Percentiles rank a stretch among this genome's conserved stretches.
Evolutionary conservation across 2,329 filamentous ascomycete species (phyloP).

Genomic region (Ophiostoma sp.): DNA sequence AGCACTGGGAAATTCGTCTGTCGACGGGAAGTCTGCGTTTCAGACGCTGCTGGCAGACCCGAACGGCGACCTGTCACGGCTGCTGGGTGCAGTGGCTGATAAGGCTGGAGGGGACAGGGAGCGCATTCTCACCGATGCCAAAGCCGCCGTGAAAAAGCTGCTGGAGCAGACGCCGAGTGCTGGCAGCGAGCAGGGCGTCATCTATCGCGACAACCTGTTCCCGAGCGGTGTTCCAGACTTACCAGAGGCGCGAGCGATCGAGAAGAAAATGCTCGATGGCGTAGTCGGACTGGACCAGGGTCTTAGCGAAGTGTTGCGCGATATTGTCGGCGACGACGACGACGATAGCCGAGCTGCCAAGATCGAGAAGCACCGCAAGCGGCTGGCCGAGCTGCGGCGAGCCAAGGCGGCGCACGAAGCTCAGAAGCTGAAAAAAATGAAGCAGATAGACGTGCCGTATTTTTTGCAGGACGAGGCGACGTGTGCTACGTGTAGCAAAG

Average conservation of each 20-base stretch:
- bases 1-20: slow-evolving; percentile 27
- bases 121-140: slow-evolving; percentile 16
- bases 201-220: slow-evolving; percentile 26
- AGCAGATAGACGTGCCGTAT: slow-evolving; percentile 24
- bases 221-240: slow-evolving; percentile 12
- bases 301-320: slow-evolving; percentile 22
- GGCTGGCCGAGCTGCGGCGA: slow-evolving; percentile 55
- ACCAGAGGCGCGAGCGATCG: slow-evolving; percentile 19
- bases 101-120: slow-evolving; percentile 10
- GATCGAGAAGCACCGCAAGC: slow-evolving; percentile 30
- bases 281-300: slow-evolving; percentile 22
- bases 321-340: slow-evolving; percentile 14
- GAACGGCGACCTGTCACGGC: slow-evolving; percentile 23
- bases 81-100: not conserved
- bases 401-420: slow-evolving; percentile 46
- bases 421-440: slow-evolving; percentile 40
- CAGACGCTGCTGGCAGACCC: slow-evolving; percentile 20
- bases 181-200: slow-evolving; percentile 23
- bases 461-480: slow-evolving; percentile 23
- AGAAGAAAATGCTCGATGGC: slow-evolving; percentile 18
- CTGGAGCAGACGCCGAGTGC: slow-evolving; percentile 17
- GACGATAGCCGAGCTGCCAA: slow-evolving; percentile 27
- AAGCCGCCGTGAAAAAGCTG: slow-evolving; percentile 22
- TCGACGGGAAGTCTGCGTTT: slow-evolving; percentile 14
- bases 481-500: slow-evolving; percentile 23